A percentile compares a stretch with the other conserved stretches of the same genome.
Conservation (phyloP, 1,284 basidiomycete species). For the Veloboletus limbatus region DNA sequence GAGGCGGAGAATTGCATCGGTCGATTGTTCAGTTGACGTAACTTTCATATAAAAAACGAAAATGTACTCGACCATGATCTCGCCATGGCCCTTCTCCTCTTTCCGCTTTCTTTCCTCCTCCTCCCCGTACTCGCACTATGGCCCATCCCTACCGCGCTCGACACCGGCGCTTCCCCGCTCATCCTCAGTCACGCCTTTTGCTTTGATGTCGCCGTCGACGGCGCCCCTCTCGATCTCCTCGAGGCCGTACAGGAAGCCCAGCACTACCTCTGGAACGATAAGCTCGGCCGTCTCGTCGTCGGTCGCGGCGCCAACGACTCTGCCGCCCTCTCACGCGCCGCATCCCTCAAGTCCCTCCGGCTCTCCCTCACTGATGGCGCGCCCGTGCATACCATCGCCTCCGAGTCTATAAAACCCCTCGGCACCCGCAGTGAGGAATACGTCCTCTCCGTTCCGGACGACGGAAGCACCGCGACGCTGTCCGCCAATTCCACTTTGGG, state of each 20-base stretch:
- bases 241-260: conserved; percentile 42
- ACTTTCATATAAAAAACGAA: no score
- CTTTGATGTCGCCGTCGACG: conserved; percentile 40
- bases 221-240: conserved; percentile 43
- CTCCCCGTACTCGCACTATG: conserved; percentile 37
- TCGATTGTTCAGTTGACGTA: conserved; percentile 22
- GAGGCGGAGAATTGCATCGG: conserved; percentile 49
- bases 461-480: conserved; percentile 60
- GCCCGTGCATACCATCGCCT: conserved; percentile 41
- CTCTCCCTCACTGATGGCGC: conserved; percentile 41
- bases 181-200: conserved; percentile 48
- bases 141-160: conserved; percentile 57
- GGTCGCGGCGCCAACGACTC: conserved; percentile 47
- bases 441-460: conserved; percentile 55
- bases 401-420: conserved; percentile 54
- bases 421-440: conserved; percentile 67
- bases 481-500: conserved; percentile 74
- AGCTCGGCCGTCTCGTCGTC: conserved; percentile 49
- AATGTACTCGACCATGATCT: no score
- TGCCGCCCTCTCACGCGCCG: conserved; percentile 29
- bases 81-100: no score
- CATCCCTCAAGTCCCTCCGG: conserved; percentile 35
- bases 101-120: conserved; percentile 14
- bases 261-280: conserved; percentile 44
- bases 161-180: conserved; percentile 50